A percentile compares a stretch with the other conserved stretches of the same genome.
Evolutionary conservation across 257 asterid genomes (phyloP).

Genomic region (Solanum paucissectum): DNA sequence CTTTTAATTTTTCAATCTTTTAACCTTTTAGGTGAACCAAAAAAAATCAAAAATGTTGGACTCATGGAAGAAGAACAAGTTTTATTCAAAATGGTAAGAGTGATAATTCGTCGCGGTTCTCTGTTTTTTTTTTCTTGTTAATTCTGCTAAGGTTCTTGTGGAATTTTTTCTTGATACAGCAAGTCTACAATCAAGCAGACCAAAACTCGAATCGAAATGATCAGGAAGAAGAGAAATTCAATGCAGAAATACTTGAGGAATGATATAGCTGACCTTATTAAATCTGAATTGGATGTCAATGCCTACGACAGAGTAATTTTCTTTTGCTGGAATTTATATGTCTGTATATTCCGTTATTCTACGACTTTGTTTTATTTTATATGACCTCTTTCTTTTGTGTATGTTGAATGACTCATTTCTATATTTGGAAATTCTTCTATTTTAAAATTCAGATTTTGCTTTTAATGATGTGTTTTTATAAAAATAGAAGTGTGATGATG

Average conservation of each 20-base stretch:
- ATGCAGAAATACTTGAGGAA: constrained; percentile 62
- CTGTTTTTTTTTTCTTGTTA: not conserved
- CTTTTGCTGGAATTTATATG: not conserved
- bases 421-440: not conserved
- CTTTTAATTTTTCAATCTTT: not conserved
- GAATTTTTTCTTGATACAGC: constrained; percentile 20
- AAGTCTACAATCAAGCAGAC: constrained; percentile 54
- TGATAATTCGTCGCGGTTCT: not conserved
- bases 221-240: constrained; percentile 68
- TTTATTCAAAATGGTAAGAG: constrained; percentile 53
- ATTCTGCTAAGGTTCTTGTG: not conserved
- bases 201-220: constrained; percentile 40
- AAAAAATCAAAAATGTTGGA: constrained; percentile 37
- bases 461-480: not conserved
- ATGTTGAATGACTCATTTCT: not conserved
- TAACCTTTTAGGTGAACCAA: not conserved
- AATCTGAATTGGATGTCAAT: constrained; percentile 34
- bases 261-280: constrained; percentile 68
- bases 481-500: not conserved
- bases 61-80: constrained; percentile 52
- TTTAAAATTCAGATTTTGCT: not conserved
- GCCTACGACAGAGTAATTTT: constrained; percentile 67
- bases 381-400: not conserved
- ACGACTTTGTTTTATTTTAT: not conserved
- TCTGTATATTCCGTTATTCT: not conserved